Conservation (phyloP, 2,329 filamentous ascomycete genomes). For the Cladobotryum protrusum region DNA sequence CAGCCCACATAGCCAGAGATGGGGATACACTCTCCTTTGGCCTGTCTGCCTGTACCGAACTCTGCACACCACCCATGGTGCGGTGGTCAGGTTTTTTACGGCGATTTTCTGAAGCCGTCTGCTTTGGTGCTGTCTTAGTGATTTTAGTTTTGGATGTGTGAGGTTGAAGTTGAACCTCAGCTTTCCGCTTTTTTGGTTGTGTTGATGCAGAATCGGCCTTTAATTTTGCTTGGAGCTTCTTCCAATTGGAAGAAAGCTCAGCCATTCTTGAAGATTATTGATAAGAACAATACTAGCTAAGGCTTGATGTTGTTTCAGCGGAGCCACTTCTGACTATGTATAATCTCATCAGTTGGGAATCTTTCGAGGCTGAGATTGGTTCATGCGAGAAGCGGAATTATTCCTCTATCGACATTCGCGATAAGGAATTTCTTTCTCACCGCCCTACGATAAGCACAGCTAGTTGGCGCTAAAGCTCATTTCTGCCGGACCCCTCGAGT, state of each 20-base stretch:
- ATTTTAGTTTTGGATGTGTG: slow-evolving; percentile 26
- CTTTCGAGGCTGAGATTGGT: too few species aligned
- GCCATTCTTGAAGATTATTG: slow-evolving; percentile 23
- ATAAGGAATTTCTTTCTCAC: neutral
- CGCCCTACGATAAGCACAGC: slow-evolving; percentile 3
- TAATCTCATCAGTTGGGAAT: too few species aligned
- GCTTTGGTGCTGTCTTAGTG: slow-evolving; percentile 9
- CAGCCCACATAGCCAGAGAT: slow-evolving; percentile 53
- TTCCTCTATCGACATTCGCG: neutral
- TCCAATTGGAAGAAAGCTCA: slow-evolving; percentile 67
- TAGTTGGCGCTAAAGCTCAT: slow-evolving; percentile 1
- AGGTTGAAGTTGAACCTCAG: slow-evolving; percentile 23
- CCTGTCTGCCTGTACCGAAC: slow-evolving; percentile 37
- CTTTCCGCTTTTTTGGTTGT: slow-evolving; percentile 38
- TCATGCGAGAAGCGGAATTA: neutral
- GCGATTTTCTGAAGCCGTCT: slow-evolving; percentile 5
- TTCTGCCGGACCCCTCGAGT: slow-evolving; percentile 5
- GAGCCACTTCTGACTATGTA: neutral
- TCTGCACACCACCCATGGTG: slow-evolving; percentile 53
- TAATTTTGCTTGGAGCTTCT: slow-evolving; percentile 62
- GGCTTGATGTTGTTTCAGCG: neutral
- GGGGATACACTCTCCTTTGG: slow-evolving; percentile 39
- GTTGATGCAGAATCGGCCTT: slow-evolving; percentile 39
- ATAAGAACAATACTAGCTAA: neutral
- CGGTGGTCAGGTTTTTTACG: slow-evolving; percentile 5